Evolutionary conservation across 208 protist species (phyloP).

Genomic region (Trypanosoma platydactyli): DNA sequence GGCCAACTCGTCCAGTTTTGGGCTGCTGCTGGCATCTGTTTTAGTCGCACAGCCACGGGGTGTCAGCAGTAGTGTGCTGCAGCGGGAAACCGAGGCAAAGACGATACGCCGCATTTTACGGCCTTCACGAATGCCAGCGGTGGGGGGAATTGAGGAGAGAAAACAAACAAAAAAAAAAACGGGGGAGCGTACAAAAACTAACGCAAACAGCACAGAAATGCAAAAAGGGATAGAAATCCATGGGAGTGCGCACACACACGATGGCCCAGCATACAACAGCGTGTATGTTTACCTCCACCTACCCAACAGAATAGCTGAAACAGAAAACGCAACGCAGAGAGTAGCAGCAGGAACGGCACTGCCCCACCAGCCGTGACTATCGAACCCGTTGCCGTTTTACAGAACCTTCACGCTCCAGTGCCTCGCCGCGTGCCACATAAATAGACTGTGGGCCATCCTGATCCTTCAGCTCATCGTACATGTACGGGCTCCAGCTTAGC

Average conservation of each 20-base stretch:
- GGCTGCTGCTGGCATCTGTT: conserved; percentile 3
- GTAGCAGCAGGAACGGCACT: no score
- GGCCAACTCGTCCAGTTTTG: conserved; percentile 78
- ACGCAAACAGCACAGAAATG: no score
- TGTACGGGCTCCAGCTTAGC: conserved; percentile 80
- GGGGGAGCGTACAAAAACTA: no score
- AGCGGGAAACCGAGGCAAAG: conserved; percentile 11
- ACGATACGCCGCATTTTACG: conserved; percentile 42
- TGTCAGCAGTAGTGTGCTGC: conserved; percentile 21
- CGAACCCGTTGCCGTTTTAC: conserved; percentile 5
- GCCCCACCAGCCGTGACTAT: not conserved
- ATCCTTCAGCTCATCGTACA: conserved; percentile 59
- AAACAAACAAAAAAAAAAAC: not conserved
- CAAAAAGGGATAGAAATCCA: no score
- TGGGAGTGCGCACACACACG: no score
- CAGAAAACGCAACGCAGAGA: not conserved
- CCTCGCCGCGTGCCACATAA: conserved; percentile 15
- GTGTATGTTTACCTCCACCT: no score
- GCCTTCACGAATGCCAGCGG: not conserved
- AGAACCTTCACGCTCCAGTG: not conserved
- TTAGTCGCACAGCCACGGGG: conserved; percentile 23
- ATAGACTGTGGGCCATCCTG: conserved; percentile 15
- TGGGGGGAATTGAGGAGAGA: not conserved
- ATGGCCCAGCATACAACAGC: no score
- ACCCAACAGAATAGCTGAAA: not conserved